These are phyloP conservation scores for Penicillium odoratum DNA, from an alignment of 495 filamentous ascomycete genomes.

Conservation along the genomic window DNA sequence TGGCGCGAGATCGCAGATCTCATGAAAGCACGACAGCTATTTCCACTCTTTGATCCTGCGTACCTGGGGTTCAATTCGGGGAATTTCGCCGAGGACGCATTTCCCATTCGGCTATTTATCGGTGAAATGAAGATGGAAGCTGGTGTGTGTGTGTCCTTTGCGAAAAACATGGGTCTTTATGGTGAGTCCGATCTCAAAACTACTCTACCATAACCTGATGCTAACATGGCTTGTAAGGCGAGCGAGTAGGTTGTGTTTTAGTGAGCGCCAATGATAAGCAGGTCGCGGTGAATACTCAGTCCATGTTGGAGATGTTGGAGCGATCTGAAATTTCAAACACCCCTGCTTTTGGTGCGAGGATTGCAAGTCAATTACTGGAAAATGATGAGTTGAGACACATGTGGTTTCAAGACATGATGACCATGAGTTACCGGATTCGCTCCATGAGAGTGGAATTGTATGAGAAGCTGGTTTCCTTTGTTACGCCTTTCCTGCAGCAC, in stretches of 20 bases:
- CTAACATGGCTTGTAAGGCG: constrained; percentile 15
- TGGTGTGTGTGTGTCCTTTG: constrained; percentile 40
- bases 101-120: constrained; percentile 39
- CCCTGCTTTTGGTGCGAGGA: constrained; percentile 40
- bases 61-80: constrained; percentile 49
- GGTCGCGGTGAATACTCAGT: constrained; percentile 25
- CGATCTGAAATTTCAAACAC: constrained; percentile 43
- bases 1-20: constrained; percentile 40
- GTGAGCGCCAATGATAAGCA: constrained; percentile 10
- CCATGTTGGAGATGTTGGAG: constrained; percentile 35
- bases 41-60: constrained; percentile 47
- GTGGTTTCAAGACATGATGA: constrained; percentile 42
- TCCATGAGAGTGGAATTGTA: constrained; percentile 34
- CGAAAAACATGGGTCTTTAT: constrained; percentile 53
- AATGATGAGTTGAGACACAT: constrained; percentile 23
- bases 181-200: constrained; percentile 17
- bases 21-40: constrained; percentile 31
- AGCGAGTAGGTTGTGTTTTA: constrained; percentile 32
- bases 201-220: too few species aligned
- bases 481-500: constrained; percentile 7
- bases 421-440: constrained; percentile 40
- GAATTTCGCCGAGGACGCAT: constrained; percentile 42
- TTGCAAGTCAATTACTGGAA: constrained; percentile 35
- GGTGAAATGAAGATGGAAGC: constrained; percentile 30
- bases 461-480: constrained; percentile 20